Conservation (phyloP, 768 basidiomycete genomes). For the Calocybe gangraenosa region DNA sequence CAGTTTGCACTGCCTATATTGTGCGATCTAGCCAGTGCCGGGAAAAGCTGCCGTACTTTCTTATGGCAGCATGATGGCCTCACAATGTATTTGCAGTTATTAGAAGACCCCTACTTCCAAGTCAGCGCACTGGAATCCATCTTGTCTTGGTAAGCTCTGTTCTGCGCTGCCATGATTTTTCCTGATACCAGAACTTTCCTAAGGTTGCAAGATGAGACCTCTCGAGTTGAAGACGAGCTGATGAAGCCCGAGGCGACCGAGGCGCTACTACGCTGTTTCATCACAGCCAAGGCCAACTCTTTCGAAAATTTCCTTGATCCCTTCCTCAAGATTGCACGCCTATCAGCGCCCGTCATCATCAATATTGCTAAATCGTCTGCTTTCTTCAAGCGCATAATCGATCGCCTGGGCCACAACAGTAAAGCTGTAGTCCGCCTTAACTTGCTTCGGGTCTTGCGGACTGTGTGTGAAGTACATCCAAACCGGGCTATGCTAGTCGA, state of each 20-base stretch:
- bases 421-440: conserved; percentile 91
- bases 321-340: conserved; percentile 85
- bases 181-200: not conserved
- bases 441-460: conserved; percentile 77
- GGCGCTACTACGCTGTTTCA: conserved; percentile 73
- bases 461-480: conserved; percentile 87
- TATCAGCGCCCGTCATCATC: conserved; percentile 71
- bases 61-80: conserved; percentile 96
- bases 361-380: conserved; percentile 71
- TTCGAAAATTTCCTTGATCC: conserved; percentile 93
- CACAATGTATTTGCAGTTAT: conserved; percentile 67
- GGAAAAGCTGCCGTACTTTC: conserved; percentile 85
- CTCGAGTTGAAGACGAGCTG: conserved; percentile 88
- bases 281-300: conserved; percentile 79
- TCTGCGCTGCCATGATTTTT: not conserved
- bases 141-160: conserved; percentile 69
- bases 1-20: conserved; percentile 97
- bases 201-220: conserved; percentile 94
- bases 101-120: conserved; percentile 88
- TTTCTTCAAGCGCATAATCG: conserved; percentile 87
- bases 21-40: conserved; percentile 93
- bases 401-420: conserved; percentile 62
- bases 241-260: conserved; percentile 63
- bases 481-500: conserved; percentile 80
- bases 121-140: conserved; percentile 90